Evolutionary conservation across 441 rosid species (phyloP).

Genomic region (Eutrema salsugineum): DNA sequence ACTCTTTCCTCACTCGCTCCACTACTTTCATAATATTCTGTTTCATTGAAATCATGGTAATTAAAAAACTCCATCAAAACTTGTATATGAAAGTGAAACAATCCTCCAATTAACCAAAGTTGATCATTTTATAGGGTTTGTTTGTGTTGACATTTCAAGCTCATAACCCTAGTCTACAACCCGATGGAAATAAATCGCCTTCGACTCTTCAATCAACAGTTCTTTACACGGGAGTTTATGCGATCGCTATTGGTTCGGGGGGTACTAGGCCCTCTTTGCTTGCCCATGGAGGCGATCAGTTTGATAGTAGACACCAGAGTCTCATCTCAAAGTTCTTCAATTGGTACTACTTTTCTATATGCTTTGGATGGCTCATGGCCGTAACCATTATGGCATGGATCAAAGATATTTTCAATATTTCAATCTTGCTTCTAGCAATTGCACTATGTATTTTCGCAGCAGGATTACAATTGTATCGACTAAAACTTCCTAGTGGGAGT

Average conservation of each 20-base stretch:
- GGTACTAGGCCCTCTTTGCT: constrained; percentile 46
- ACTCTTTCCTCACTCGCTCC: constrained; percentile 49
- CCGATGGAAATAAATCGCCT: constrained; percentile 24
- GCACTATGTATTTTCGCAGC: constrained; percentile 34
- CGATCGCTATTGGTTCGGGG: constrained; percentile 43
- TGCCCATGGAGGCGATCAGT: constrained; percentile 57
- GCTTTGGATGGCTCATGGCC: constrained; percentile 46
- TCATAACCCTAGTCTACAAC: constrained; percentile 29
- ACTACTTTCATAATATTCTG: constrained; percentile 37
- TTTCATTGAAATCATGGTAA: constrained; percentile 41
- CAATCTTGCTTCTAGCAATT: constrained; percentile 18
- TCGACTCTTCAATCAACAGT: constrained; percentile 33
- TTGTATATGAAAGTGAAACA: neutral
- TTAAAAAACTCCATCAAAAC: neutral
- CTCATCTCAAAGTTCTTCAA: constrained; percentile 46
- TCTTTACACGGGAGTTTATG: constrained; percentile 39
- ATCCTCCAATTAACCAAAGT: neutral
- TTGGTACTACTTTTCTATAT: constrained; percentile 53
- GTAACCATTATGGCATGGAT: constrained; percentile 48
- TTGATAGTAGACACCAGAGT: constrained; percentile 33
- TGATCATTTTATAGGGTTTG: constrained; percentile 36
- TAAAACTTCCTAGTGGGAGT: constrained; percentile 47
- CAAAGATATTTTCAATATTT: constrained; percentile 40
- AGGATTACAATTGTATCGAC: constrained; percentile 41
- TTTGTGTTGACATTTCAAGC: constrained; percentile 46